These are phyloP conservation scores for Saksenaea oblongispora DNA, from an alignment of 371 early-diverging fungal species.

Conservation along the genomic window DNA sequence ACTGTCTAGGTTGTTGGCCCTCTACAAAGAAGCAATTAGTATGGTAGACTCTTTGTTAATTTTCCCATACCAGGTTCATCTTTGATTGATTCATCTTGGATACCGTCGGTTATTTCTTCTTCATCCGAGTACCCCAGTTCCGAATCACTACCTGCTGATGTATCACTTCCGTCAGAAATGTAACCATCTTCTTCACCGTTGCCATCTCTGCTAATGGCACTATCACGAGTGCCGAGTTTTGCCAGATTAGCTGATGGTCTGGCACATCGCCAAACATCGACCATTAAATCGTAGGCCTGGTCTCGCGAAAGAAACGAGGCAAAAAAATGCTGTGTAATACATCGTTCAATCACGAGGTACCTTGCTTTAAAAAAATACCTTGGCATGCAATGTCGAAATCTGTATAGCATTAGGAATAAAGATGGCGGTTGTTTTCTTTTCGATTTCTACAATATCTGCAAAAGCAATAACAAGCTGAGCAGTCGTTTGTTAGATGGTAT, in stretches of 20 bases:
- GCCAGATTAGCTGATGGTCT: slow-evolving; percentile 2
- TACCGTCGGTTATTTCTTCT: slow-evolving; percentile 27
- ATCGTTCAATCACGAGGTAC: not conserved
- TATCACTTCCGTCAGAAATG: not conserved
- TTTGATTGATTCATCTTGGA: slow-evolving; percentile 22
- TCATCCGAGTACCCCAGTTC: not conserved
- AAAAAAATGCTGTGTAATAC: slow-evolving; percentile 62
- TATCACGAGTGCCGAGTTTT: not conserved
- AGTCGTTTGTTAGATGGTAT: not conserved
- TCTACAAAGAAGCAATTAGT: not conserved
- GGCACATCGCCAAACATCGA: slow-evolving; percentile 67
- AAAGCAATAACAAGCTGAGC: slow-evolving; percentile 80
- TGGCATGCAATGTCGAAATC: slow-evolving; percentile 72
- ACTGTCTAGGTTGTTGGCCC: slow-evolving; percentile 15
- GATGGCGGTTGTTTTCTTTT: slow-evolving; percentile 76
- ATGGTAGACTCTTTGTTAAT: not conserved
- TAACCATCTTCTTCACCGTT: slow-evolving; percentile 6
- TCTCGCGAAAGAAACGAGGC: slow-evolving; percentile 84
- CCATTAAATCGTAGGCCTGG: slow-evolving; percentile 70
- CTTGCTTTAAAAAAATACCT: slow-evolving; percentile 28
- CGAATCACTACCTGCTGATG: not conserved
- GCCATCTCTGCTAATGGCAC: not conserved
- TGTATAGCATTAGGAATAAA: slow-evolving; percentile 89
- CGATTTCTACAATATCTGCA: slow-evolving; percentile 81
- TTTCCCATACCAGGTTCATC: slow-evolving; percentile 1